Evolutionary conservation across 805 yeast genomes (phyloP).

Genomic region (Wickerhamiella australiensis): DNA sequence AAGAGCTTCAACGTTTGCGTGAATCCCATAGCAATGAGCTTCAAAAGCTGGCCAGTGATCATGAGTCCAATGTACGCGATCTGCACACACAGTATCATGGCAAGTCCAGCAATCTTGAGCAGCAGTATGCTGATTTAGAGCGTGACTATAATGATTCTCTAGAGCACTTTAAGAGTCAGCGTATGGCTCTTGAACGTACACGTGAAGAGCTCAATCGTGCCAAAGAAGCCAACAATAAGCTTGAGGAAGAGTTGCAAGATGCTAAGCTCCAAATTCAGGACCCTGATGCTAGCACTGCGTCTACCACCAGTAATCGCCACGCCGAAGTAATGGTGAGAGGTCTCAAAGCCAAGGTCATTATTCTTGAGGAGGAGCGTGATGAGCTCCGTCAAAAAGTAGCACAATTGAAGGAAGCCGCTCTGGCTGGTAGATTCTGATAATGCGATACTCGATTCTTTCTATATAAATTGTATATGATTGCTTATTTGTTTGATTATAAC

Average conservation of each 20-base stretch:
- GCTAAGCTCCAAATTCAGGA: constrained; percentile 36
- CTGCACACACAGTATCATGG: neutral
- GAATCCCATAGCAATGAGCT: constrained; percentile 27
- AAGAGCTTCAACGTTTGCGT: constrained; percentile 4
- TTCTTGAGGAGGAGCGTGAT: constrained; percentile 73
- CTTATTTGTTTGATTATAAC: neutral
- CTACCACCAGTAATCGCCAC: constrained; percentile 35
- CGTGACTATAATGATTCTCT: constrained; percentile 59
- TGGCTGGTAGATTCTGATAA: constrained; percentile 10
- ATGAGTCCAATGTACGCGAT: neutral
- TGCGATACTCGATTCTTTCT: neutral
- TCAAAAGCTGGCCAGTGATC: constrained; percentile 23
- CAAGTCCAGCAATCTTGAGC: constrained; percentile 15
- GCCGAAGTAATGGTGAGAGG: constrained; percentile 68
- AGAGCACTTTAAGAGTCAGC: constrained; percentile 59
- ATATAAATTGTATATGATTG: neutral
- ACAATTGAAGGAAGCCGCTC: constrained; percentile 27
- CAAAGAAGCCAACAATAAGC: constrained; percentile 42
- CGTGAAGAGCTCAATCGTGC: constrained; percentile 58
- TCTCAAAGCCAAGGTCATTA: constrained; percentile 70
- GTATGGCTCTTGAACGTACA: constrained; percentile 59
- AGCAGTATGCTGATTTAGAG: constrained; percentile 36
- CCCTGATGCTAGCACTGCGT: constrained; percentile 27
- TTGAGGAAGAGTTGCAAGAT: constrained; percentile 58
- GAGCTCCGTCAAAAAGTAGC: constrained; percentile 34